Percentiles rank a stretch among this genome's conserved stretches.
phyloP scores from a whole-genome alignment of 23 red algal species.

The Gracilaria gracilis region DNA sequence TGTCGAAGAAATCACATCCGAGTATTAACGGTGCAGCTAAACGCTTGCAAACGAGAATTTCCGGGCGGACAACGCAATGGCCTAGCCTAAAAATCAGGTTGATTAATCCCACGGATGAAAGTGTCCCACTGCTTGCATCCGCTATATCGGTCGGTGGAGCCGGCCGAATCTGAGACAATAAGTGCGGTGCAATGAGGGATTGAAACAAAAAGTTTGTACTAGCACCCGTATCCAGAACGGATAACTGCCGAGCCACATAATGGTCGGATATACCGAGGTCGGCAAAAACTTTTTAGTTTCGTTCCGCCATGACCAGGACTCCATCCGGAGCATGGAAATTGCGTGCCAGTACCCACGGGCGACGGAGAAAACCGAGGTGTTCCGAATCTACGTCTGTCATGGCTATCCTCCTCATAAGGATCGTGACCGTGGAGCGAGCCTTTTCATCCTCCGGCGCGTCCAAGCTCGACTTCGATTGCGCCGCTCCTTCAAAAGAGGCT shows the following conservation, averaged over 20 bases:
- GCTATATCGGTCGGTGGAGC: background rate
- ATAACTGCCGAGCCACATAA: background rate
- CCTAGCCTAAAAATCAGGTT: background rate
- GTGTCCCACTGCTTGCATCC: constrained; percentile 14
- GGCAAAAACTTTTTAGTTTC: background rate
- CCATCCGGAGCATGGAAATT: background rate
- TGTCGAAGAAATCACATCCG: constrained; percentile 19
- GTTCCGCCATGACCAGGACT: background rate
- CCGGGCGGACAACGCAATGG: background rate
- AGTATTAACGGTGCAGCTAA: background rate
- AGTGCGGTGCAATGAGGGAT: background rate
- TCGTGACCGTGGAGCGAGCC: background rate
- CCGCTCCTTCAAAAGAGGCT: background rate
- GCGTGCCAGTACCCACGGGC: background rate
- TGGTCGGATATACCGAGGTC: background rate
- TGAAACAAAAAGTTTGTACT: background rate
- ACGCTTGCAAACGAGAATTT: constrained; percentile 7
- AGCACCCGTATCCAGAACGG: constrained; percentile 7
- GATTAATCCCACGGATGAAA: background rate
- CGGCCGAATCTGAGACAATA: background rate
- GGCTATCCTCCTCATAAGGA: background rate
- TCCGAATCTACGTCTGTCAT: background rate
- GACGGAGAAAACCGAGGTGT: background rate
- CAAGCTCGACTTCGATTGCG: background rate
- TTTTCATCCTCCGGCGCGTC: background rate